Base-by-base conservation (phyloP, 768 basidiomycete genomes). In the Postia placenta region DNA sequence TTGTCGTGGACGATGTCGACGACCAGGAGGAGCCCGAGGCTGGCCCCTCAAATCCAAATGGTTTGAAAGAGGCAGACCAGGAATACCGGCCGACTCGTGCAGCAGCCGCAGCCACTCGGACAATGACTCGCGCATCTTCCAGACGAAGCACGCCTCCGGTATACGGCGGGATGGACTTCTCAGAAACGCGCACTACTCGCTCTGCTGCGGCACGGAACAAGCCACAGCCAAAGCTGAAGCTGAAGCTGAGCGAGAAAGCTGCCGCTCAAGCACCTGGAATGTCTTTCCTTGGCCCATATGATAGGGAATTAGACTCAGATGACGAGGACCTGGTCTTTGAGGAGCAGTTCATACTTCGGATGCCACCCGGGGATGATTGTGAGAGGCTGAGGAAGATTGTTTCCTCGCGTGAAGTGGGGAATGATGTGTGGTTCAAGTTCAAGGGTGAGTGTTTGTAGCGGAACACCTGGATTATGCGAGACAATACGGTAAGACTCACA, bases 381-480 rank as follows among this genome's bases (percentile, higher is more conserved):
- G 86, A 92, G 33, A 82, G 73, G 59, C 60, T 95, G 51, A 79
- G 80, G 65, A 90, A 91, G 71, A 85, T 88, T 78, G 82, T 93
- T 27, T 76, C 81, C 45, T 69, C 82, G 43, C 76, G 92, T 53
- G 91, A 94, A 61, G 72, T 92, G 5, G 62, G 78, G 11, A 83
- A 84, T 58, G 94, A 94, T 57, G 82, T 69, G 11, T 97, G 92
- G 89, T 94, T 99, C 78, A 96, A 95, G 69, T 98, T 99, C 65
- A 92, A 96, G 70, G 93, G 93, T 92, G 59, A 24, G 57, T 48
- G 12, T 17, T 47, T 17, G 14, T 2, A 23, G 17, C n/a, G n/a
- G n/a, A n/a, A n/a, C n/a, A n/a, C n/a, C n/a, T n/a, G n/a, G 4
- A 44, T 19, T 37, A 17, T 30, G 22, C 19, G 27, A 14, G 19